Conservation (phyloP, 2,329 filamentous ascomycete species). For the Diaporthe amygdali region DNA sequence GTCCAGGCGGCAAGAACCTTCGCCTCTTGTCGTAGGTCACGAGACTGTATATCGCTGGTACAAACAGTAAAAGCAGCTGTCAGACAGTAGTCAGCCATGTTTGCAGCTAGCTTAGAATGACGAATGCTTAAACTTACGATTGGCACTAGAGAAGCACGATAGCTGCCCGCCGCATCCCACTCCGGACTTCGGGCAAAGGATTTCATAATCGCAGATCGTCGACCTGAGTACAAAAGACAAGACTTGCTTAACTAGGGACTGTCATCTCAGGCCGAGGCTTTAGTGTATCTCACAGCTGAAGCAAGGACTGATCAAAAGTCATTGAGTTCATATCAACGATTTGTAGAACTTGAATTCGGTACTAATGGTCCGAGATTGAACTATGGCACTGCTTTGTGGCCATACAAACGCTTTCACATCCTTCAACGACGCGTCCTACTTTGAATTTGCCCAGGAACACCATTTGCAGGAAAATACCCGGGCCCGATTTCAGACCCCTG, state of each 20-base stretch:
- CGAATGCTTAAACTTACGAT: too few relatives aligned
- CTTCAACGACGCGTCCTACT: not conserved
- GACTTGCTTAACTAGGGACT: not conserved
- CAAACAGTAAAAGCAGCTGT: not conserved
- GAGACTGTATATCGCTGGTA: not conserved
- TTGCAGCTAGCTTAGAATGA: too few relatives aligned
- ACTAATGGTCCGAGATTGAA: not conserved
- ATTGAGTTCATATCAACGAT: not conserved
- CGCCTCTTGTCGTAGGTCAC: slow-evolving; percentile 27
- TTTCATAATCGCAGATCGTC: too few relatives aligned
- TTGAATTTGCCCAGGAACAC: not conserved
- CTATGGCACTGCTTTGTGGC: not conserved
- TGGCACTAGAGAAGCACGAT: too few relatives aligned
- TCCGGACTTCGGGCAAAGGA: too few relatives aligned
- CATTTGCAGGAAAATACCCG: not conserved
- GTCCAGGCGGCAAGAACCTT: slow-evolving; percentile 42
- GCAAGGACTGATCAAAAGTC: not conserved
- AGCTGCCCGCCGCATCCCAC: too few relatives aligned
- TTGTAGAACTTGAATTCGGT: not conserved
- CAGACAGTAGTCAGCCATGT: too few relatives aligned
- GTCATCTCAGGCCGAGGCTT: not conserved
- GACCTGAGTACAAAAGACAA: too few relatives aligned
- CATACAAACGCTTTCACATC: not conserved
- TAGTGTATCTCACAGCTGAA: not conserved
- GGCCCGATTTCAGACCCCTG: not conserved